Conservation (phyloP, 768 basidiomycete species). For the Lactifluus hygrophoroides region DNA sequence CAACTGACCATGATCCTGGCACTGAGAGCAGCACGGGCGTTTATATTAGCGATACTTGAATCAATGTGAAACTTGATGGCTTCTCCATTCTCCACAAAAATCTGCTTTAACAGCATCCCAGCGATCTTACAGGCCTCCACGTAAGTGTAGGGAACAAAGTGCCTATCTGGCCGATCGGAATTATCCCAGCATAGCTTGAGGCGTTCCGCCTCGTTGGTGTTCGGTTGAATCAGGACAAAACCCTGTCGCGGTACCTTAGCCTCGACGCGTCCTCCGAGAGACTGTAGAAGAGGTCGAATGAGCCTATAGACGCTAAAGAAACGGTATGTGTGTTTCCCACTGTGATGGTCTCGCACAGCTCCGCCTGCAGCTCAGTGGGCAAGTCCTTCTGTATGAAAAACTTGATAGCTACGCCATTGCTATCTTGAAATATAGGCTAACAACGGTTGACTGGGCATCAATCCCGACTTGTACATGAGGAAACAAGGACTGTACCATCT, state of each 20-base stretch:
- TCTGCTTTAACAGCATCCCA: conserved; percentile 63
- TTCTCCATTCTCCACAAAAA: conserved; percentile 56
- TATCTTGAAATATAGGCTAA: conserved; percentile 68
- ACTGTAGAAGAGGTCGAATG: conserved; percentile 30
- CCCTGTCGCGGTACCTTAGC: conserved; percentile 71
- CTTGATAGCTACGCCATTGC: conserved; percentile 59
- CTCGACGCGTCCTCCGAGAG: conserved; percentile 69
- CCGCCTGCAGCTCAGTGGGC: conserved; percentile 54
- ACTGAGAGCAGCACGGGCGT: conserved; percentile 55
- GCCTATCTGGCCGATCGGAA: conserved; percentile 60
- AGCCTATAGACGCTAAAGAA: background rate
- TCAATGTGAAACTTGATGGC: conserved; percentile 77
- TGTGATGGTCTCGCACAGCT: conserved; percentile 66
- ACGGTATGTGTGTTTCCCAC: conserved; percentile 31
- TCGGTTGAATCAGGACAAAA: conserved; percentile 61
- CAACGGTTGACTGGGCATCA: background rate
- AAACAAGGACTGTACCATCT: conserved; percentile 13
- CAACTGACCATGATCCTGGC: conserved; percentile 59
- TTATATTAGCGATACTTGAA: conserved; percentile 69
- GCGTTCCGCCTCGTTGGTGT: conserved; percentile 63
- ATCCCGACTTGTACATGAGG: background rate
- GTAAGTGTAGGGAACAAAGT: conserved; percentile 75
- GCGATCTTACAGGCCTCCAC: conserved; percentile 81
- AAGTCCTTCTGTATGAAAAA: conserved; percentile 83
- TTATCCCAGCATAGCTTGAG: conserved; percentile 68